phyloP scores from a whole-genome alignment of 2,329 filamentous ascomycete species.

The Pseudofabraea citricarpa region DNA sequence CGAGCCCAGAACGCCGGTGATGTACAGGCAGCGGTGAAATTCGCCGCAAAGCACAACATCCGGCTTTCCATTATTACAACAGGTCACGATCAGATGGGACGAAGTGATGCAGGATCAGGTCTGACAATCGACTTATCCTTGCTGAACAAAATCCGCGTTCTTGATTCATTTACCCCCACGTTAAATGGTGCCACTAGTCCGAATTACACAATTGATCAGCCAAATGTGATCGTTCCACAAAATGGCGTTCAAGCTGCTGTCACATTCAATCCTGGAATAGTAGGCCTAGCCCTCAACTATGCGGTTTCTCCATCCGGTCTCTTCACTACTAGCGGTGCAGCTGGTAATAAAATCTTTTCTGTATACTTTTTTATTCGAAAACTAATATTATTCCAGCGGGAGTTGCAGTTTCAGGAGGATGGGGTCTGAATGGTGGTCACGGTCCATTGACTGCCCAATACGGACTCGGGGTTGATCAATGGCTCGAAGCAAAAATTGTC shows the following conservation, averaged over 20 bases:
- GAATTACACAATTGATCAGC: background rate
- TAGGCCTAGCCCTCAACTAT: background rate
- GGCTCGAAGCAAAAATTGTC: conserved; percentile 35
- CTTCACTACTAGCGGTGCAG: background rate
- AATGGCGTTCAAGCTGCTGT: background rate
- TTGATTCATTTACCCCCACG: background rate
- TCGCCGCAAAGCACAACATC: conserved; percentile 24
- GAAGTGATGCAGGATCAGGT: background rate
- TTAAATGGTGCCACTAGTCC: background rate
- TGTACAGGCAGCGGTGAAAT: conserved; percentile 25
- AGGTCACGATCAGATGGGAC: conserved; percentile 31
- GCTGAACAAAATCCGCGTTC: background rate
- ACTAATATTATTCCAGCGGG: background rate
- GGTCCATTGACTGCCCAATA: conserved; percentile 47
- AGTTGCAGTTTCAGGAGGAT: conserved; percentile 30
- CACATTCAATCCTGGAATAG: background rate
- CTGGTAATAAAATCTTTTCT: background rate
- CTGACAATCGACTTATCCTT: background rate
- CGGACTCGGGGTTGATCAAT: conserved; percentile 41
- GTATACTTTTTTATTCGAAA: background rate
- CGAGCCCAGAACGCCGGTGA: background rate
- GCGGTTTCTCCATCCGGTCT: background rate
- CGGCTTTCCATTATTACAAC: conserved; percentile 34
- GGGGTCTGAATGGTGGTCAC: conserved; percentile 45
- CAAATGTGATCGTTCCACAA: background rate